Conservation (phyloP, 2,329 filamentous ascomycete species). For the Fusarium sp. region DNA sequence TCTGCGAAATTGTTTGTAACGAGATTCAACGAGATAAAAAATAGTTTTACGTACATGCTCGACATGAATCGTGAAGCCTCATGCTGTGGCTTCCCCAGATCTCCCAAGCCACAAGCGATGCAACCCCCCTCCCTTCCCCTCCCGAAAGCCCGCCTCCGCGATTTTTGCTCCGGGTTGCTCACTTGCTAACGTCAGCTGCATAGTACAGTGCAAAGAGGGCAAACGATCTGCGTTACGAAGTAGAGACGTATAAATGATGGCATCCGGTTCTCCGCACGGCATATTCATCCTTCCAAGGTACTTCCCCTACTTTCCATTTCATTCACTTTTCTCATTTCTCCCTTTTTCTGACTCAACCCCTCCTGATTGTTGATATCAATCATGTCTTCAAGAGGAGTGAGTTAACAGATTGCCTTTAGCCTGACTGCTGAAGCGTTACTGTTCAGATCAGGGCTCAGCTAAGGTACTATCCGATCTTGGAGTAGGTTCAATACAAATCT, state of each 20-base stretch:
- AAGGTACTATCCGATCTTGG: too few species aligned
- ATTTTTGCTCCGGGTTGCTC: not conserved
- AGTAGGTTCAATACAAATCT: too few species aligned
- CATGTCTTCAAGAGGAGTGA: too few species aligned
- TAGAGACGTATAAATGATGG: not conserved
- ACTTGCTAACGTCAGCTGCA: not conserved
- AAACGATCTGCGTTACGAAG: not conserved
- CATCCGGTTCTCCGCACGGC: not conserved
- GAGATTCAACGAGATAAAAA: not conserved
- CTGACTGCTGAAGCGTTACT: too few species aligned
- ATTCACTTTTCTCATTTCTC: not conserved
- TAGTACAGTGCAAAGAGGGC: not conserved
- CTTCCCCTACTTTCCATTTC: not conserved
- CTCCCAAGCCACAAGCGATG: not conserved
- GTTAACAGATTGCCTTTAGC: too few species aligned
- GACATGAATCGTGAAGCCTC: not conserved
- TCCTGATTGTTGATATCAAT: too few species aligned
- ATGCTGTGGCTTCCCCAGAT: not conserved
- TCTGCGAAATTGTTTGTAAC: not conserved
- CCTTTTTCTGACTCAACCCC: not conserved
- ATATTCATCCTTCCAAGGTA: not conserved
- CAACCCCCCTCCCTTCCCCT: not conserved
- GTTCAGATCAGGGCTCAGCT: too few species aligned
- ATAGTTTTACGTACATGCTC: not conserved
- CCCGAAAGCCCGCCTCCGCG: not conserved